Conservation (phyloP, 2,329 filamentous ascomycete genomes). For the Aurifilum marmelostoma region DNA sequence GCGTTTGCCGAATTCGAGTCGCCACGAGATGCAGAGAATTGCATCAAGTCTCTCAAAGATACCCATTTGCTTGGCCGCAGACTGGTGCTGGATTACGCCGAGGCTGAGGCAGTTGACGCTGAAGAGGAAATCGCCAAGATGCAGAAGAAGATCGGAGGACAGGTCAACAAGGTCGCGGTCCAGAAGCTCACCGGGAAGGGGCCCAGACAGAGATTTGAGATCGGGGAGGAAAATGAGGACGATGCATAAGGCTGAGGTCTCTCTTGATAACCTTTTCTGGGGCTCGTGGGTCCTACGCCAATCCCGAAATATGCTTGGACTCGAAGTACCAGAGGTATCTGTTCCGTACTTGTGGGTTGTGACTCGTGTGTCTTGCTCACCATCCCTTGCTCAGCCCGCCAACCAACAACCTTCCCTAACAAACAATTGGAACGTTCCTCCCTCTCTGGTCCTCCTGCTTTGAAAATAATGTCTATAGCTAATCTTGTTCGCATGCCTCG, state of each 20-base stretch:
- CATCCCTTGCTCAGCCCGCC: constrained; percentile 29
- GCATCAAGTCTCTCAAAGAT: constrained; percentile 86
- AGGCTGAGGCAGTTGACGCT: constrained; percentile 84
- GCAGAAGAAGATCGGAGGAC: constrained; percentile 91
- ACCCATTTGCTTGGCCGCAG: constrained; percentile 91
- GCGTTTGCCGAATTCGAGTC: constrained; percentile 97
- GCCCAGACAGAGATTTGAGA: constrained; percentile 80
- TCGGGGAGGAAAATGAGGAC: constrained; percentile 71
- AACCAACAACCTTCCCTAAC: constrained; percentile 25
- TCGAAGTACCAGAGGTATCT: constrained; percentile 17
- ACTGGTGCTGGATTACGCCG: constrained; percentile 89
- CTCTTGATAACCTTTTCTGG: constrained; percentile 17
- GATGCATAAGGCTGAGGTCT: constrained; percentile 39
- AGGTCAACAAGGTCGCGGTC: constrained; percentile 87
- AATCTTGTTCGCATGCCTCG: constrained; percentile 48
- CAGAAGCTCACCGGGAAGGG: constrained; percentile 78
- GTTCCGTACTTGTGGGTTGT: constrained; percentile 20
- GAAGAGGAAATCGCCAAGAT: constrained; percentile 97
- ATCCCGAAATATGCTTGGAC: constrained; percentile 21
- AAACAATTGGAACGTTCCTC: constrained; percentile 16
- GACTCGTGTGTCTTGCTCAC: constrained; percentile 27
- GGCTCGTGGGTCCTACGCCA: constrained; percentile 11
- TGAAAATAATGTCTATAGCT: constrained; percentile 40
- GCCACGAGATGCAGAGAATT: constrained; percentile 83
- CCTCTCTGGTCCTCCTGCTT: constrained; percentile 20